Evolutionary conservation across 805 yeast genomes (phyloP), one percentile per base, ranked within the genome.

Genomic region (Barnettozyma wickerhamii): DNA sequence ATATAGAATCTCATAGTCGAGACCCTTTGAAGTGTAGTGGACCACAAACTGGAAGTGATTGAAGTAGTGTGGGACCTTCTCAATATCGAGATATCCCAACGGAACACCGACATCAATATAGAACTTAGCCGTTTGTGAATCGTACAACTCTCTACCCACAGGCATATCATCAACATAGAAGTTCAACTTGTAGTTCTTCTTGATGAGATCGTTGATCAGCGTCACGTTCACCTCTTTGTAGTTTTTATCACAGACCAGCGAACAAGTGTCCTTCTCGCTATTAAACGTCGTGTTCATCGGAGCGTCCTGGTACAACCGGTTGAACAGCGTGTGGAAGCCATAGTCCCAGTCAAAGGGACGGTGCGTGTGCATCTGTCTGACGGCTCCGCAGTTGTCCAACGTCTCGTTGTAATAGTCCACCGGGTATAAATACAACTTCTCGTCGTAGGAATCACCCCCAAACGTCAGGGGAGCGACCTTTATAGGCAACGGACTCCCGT

Each of bases 1-100:
- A 23, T 58, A 55, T n/a, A 55, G 30, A 10, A 59, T 40, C 23
- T 56, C 53, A 37, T 48, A 55, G 6, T 50, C 50, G 19, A 46
- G 21, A 2, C 58, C 61, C 13, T 43, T 14, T 6, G 49, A 35
- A 15, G 46, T 47, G 33, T 57, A 59, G 18, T 55, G 51, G 27
- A 59, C 45, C 19, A 50, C 45, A 19, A 59, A 53, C 35, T 59
- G 59, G 52, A 59, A 59, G 43, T 59, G 64, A 43, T 59, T 59
- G 42, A 43, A 59, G 6, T 50, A 15, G 38, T 59, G 64, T 4
- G 62, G 59, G 24, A 57, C 47, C 33, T 52, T 55, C 29, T 59
- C 54, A 10, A 45, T 26, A 26, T 59, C 64, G 2, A 50, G 19
- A 36, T 57, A 59, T 5, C 64, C 64, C 37, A 59, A 13, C 14